Percentiles rank a stretch among this genome's conserved stretches.
These are phyloP conservation scores for Ceratobasidium papillatum DNA, from an alignment of 1,284 basidiomycete species.

Conservation along the genomic window DNA sequence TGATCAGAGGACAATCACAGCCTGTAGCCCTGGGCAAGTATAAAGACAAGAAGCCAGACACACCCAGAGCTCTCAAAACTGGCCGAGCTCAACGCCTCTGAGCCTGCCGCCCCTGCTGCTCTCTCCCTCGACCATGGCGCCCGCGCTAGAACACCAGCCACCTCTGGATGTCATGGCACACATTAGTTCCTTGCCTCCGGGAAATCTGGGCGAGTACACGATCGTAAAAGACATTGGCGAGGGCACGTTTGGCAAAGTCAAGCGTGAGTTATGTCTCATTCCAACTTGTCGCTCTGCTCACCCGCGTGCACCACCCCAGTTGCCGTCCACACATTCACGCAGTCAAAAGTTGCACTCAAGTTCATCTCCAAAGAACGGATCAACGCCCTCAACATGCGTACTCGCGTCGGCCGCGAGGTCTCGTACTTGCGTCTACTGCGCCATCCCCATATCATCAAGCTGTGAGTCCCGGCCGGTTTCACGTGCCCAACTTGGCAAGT, in stretches of 20 bases:
- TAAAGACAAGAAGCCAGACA: not conserved
- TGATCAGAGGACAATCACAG: constrained; percentile 38
- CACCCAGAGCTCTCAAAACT: not conserved
- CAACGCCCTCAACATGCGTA: constrained; percentile 88
- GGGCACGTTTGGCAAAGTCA: constrained; percentile 98
- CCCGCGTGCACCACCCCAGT: constrained; percentile 61
- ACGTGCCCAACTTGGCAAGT: constrained; percentile 8
- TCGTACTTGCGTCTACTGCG: constrained; percentile 92
- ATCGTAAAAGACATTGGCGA: constrained; percentile 80
- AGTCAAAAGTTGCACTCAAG: constrained; percentile 97
- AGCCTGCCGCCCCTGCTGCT: not conserved
- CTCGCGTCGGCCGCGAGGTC: constrained; percentile 92
- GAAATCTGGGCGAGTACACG: constrained; percentile 79
- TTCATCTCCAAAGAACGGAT: constrained; percentile 96
- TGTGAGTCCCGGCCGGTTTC: constrained; percentile 62
- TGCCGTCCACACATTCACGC: constrained; percentile 92
- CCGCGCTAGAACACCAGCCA: constrained; percentile 16
- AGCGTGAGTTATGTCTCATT: constrained; percentile 70
- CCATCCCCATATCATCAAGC: constrained; percentile 95
- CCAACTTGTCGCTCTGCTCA: constrained; percentile 40
- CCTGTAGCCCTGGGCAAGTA: constrained; percentile 12
- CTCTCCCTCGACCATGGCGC: constrained; percentile 8
- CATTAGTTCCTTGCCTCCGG: constrained; percentile 25
- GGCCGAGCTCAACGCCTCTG: constrained; percentile 2
- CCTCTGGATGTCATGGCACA: constrained; percentile 23